phyloP scores from a whole-genome alignment of 2,329 filamentous ascomycete species.

The Fusarium redolens region DNA sequence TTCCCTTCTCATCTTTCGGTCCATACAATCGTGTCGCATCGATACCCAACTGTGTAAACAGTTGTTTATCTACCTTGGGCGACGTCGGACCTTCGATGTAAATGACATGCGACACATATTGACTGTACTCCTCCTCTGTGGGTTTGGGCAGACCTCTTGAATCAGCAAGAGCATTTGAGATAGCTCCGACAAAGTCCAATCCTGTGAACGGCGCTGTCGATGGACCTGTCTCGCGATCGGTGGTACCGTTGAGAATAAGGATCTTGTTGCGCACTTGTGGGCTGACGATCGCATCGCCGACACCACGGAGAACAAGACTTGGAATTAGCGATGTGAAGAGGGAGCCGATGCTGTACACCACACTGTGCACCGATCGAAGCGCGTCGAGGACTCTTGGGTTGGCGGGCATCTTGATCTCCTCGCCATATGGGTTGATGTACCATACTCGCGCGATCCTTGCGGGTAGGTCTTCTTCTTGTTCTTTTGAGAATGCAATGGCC shows the following conservation, averaged over 20 bases:
- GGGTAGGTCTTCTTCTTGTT: conserved; percentile 78
- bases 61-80: conserved; percentile 75
- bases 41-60: conserved; percentile 75
- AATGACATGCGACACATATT: conserved; percentile 86
- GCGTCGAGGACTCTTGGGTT: conserved; percentile 84
- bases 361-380: conserved; percentile 70
- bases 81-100: conserved; percentile 79
- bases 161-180: conserved; percentile 78
- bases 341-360: conserved; percentile 94
- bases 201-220: conserved; percentile 73
- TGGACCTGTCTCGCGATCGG: conserved; percentile 89
- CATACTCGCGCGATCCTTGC: conserved; percentile 84
- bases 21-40: conserved; percentile 83
- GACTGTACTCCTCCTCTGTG: conserved; percentile 62
- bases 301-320: conserved; percentile 78
- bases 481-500: conserved; percentile 85
- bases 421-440: conserved; percentile 99
- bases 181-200: conserved; percentile 83
- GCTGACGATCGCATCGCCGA: conserved; percentile 69
- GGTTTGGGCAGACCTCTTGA: conserved; percentile 64
- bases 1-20: conserved; percentile 58
- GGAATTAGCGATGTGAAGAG: conserved; percentile 92
- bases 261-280: conserved; percentile 73
- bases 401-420: conserved; percentile 87
- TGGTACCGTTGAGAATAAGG: conserved; percentile 83